Percentiles rank a stretch among this genome's conserved stretches.
phyloP scores from a whole-genome alignment of 805 yeast species.

The Groenewaldozyma tartarivorans region DNA sequence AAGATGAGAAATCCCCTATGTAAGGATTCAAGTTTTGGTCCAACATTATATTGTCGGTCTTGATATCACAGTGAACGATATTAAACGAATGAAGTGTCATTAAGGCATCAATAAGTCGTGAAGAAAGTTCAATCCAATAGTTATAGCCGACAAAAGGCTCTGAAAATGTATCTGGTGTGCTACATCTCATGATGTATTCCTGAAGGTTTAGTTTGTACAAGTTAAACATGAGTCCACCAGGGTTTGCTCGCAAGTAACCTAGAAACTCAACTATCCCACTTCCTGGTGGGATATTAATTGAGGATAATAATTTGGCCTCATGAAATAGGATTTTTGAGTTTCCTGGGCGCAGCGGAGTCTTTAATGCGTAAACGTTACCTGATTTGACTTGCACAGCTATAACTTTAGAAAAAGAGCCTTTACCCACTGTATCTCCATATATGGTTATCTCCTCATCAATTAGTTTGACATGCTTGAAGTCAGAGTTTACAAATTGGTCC shows the following conservation, averaged over 20 bases:
- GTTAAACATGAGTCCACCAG: constrained; percentile 14
- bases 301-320: constrained; percentile 12
- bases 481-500: neutral
- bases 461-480: no score
- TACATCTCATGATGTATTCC: constrained; percentile 2
- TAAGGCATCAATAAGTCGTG: constrained; percentile 19
- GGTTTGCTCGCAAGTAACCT: constrained; percentile 7
- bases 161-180: constrained; percentile 1
- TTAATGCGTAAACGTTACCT: constrained; percentile 10
- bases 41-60: constrained; percentile 76
- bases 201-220: constrained; percentile 13
- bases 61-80: constrained; percentile 85
- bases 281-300: constrained; percentile 1
- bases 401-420: constrained; percentile 13
- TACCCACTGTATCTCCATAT: constrained; percentile 7
- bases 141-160: constrained; percentile 19
- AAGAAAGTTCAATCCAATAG: constrained; percentile 21
- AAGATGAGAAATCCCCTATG: constrained; percentile 42
- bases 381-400: constrained; percentile 1
- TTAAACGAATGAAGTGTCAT: constrained; percentile 39
- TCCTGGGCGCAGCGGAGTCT: constrained; percentile 6
- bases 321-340: constrained; percentile 5
- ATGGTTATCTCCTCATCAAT: neutral
- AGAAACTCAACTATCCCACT: constrained; percentile 9
- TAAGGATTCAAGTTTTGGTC: constrained; percentile 24